Base-by-base conservation (phyloP, 106 monocot species). In the Cymbidium sinense region DNA sequence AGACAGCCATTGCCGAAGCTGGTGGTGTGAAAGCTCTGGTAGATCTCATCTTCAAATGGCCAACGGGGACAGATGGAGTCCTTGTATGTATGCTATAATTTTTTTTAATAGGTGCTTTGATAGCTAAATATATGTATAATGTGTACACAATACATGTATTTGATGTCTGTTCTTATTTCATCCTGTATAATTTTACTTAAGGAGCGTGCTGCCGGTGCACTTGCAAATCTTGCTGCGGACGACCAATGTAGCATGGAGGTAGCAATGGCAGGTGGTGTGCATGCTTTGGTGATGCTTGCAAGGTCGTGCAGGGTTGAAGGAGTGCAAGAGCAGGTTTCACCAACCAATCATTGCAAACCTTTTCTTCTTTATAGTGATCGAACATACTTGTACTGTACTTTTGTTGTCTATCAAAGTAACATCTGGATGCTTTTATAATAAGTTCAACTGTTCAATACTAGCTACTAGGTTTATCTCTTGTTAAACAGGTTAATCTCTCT, bases 181-280 rank as follows among this genome's bases (percentile, higher is more conserved):
- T 74, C 12, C 4, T 72, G 37, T 23, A 33, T 67, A 25, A 28
- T 74, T 74, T 18, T 73, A 12, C n/a, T 81, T 85, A 50, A 86
- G 96, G 96, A 98, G 83, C 86, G 94, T 52, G 98, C 98, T 81
- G 98, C 98, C 78, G 98, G 98, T 74, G 98, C 98, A 75, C 88
- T 98, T 61, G 98, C 98, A 83, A 98, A 98, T 81, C 80, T 98
- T 75, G 92, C 94, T 81, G 98, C 98, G 62, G 98, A 98, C 82
- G 98, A 98, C 79, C 94, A 94, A 84, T 98, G 98, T 64, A 98
- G 98, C 78, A 78, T 94, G 81, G 98, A 98, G 78, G 88, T 98
- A 76, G 94, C 94, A 72, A 44, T 79, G 76, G 89, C 92, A 25
- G 98, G 98, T 78, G 98, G 98, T 27, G 94, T 98, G 58, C 88